Conservation (phyloP, 1,284 basidiomycete species). For the Cryptococcus wingfieldii region DNA sequence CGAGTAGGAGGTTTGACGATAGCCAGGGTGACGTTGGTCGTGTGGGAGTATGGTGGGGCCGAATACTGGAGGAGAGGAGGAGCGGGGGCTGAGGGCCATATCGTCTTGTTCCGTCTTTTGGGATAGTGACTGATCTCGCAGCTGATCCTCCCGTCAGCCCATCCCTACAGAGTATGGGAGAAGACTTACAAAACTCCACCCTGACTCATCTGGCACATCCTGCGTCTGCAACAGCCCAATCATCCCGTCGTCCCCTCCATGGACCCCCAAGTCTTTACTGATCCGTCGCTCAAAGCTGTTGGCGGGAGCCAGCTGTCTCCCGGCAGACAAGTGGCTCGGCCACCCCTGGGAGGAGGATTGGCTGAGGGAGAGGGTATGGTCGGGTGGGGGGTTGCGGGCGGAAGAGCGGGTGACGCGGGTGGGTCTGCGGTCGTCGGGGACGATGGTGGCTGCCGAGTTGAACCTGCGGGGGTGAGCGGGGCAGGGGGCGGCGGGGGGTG, state of each 20-base stretch:
- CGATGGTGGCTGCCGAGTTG: no score
- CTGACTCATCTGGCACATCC: slow-evolving; percentile 5
- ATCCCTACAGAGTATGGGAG: not conserved
- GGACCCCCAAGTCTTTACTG: slow-evolving; percentile 9
- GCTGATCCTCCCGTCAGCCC: not conserved
- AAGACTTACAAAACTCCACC: slow-evolving; percentile 14
- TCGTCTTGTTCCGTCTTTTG: not conserved
- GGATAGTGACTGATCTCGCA: not conserved
- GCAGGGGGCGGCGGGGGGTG: no score
- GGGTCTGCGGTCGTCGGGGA: no score
- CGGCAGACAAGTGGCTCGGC: not conserved
- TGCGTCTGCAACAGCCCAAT: slow-evolving; percentile 16
- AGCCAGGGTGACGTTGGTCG: not conserved
- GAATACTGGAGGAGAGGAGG: not conserved
- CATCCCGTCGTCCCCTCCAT: slow-evolving; percentile 16
- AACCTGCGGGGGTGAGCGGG: no score
- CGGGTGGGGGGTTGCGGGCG: no score
- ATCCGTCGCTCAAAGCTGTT: slow-evolving; percentile 11
- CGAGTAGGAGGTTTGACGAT: not conserved
- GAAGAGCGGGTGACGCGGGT: no score
- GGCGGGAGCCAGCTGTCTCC: slow-evolving; percentile 3
- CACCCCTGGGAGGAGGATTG: not conserved
- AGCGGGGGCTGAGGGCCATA: not conserved
- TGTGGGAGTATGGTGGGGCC: not conserved
- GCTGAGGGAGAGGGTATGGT: not conserved